Base-by-base conservation (phyloP, 2,329 filamentous ascomycete genomes). In the Pseudogymnoascus sp. region DNA sequence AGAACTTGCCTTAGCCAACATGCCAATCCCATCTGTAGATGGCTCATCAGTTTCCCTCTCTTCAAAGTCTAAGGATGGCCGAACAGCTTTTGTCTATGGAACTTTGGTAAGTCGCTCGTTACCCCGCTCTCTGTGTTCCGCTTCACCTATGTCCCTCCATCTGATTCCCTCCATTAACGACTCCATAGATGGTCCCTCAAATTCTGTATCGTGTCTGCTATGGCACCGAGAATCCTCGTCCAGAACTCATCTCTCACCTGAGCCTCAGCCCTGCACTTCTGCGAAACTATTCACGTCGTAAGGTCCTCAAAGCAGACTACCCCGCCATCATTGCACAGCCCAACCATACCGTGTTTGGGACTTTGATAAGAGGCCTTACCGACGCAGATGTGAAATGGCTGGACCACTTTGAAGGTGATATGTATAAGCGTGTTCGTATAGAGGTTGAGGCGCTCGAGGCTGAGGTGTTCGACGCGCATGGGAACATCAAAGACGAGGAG, bases 361-460 rank as follows among this genome's bases (percentile, higher is more conserved):
- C 87, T 22, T 83, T 88, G 59, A 90, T 91, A 0, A 85, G 84
- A 0, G 92, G 92, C 0, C 76, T 97, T 43, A 95, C 89, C 0
- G 82, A 87, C 37, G 85, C 82, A 22, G 91, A 97, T 68, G 77
- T 97, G 59, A 75, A 77, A 66, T 85, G 87, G 30, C 79, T 97
- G 2, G 91, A 97, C 70, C 74, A 78, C 3, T 97, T 96, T 70
- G 93, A 97, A 72, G 93, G 93, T 0, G 64, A 65, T 69, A 74
- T 77, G 61, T 58, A 58, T 22, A 58, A 38, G 22, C 79, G 87
- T 70, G 61, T 79, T 74, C 68, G 78, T 66, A 77, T 81, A 25
- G 73, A 71, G 25, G 80, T 90, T 6, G 82, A 81, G 71, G 72
- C 78, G 64, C 73, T 78, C 14, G 67, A 39, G 12, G 7, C 18